These are phyloP conservation scores for Calonectria pseudoturangicola DNA, from an alignment of 2,329 filamentous ascomycete genomes.

Conservation along the genomic window DNA sequence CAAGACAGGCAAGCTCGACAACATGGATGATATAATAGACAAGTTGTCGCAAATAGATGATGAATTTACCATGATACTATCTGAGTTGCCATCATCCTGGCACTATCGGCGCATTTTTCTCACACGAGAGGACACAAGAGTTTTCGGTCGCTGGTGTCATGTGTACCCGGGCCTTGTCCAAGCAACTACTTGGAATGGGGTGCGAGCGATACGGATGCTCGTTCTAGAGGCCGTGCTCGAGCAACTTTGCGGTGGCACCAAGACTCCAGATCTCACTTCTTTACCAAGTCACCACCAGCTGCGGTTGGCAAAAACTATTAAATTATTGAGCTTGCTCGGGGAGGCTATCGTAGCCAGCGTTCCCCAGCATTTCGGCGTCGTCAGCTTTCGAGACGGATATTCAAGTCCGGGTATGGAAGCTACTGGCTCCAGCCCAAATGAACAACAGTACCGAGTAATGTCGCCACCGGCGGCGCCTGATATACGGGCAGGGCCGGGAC, in stretches of 20 bases:
- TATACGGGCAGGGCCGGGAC: conserved; percentile 10
- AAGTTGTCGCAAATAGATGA: conserved; percentile 64
- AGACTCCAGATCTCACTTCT: conserved; percentile 46
- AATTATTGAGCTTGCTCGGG: conserved; percentile 62
- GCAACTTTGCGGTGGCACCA: conserved; percentile 58
- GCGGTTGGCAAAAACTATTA: conserved; percentile 61
- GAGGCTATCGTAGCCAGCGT: conserved; percentile 67
- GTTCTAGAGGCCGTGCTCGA: conserved; percentile 68
- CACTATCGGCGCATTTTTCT: conserved; percentile 65
- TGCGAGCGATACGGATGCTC: conserved; percentile 67
- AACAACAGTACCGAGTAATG: conserved; percentile 56
- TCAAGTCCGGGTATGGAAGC: conserved; percentile 45
- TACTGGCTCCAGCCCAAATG: conserved; percentile 52
- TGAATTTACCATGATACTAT: conserved; percentile 64
- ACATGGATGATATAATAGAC: conserved; percentile 60
- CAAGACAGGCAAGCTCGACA: conserved; percentile 60
- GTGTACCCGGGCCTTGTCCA: conserved; percentile 67
- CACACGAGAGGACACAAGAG: conserved; percentile 62
- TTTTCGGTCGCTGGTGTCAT: conserved; percentile 65
- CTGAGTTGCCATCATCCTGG: conserved; percentile 63
- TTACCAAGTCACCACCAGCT: conserved; percentile 58
- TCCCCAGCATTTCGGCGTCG: conserved; percentile 70
- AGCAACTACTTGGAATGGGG: conserved; percentile 69
- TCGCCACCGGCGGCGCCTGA: conserved; percentile 49
- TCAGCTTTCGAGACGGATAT: conserved; percentile 63